A percentile compares a stretch with the other conserved stretches of the same genome.
Conservation (phyloP, 2,329 filamentous ascomycete genomes). For the Aspergillus phoenicis region DNA sequence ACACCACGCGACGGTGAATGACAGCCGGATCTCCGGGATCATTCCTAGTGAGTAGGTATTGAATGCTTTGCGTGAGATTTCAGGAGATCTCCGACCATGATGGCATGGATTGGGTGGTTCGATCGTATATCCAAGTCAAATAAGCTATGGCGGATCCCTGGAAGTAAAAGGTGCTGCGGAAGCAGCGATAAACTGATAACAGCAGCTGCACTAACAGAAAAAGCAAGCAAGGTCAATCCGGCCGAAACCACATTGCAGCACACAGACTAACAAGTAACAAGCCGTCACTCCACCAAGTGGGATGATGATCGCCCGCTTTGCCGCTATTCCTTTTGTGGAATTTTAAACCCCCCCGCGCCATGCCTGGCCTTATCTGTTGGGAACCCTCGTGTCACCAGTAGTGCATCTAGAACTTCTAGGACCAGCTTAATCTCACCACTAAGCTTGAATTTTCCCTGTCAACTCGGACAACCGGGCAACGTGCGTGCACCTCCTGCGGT, state of each 20-base stretch:
- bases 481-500: neutral
- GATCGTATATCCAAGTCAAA: neutral
- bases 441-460: neutral
- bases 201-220: neutral
- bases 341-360: slow-evolving; percentile 4
- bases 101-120: neutral
- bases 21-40: neutral
- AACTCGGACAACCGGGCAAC: neutral
- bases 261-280: too few species aligned
- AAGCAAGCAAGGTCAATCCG: neutral
- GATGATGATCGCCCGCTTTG: neutral
- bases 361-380: neutral
- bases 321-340: slow-evolving; percentile 7
- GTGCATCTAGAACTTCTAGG: slow-evolving; percentile 6
- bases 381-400: neutral
- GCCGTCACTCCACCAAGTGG: slow-evolving; percentile 1
- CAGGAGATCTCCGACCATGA: neutral
- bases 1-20: neutral
- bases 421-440: neutral
- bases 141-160: neutral
- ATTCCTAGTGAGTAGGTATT: neutral
- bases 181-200: neutral
- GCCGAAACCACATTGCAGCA: neutral
- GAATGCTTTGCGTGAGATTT: neutral
- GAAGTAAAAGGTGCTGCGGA: neutral